A percentile compares a stretch with the other conserved stretches of the same genome.
Conservation (phyloP, 257 asterid genomes). For the Solanum chaucha region DNA sequence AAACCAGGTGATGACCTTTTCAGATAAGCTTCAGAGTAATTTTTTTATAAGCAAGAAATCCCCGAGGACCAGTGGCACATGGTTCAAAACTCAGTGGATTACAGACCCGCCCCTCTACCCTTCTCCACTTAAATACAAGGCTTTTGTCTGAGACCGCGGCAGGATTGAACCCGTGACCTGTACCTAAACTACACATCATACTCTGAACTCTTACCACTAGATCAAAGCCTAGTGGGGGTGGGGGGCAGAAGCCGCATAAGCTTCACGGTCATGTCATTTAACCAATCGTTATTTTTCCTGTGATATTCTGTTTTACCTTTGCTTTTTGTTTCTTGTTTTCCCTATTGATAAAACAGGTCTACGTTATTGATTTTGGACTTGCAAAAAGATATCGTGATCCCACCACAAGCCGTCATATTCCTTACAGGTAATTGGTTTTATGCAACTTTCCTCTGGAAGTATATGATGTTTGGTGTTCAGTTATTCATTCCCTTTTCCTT, state of each 20-base stretch:
- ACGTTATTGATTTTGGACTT: constrained; percentile 78
- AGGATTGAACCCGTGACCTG: not conserved
- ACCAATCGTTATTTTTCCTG: not conserved
- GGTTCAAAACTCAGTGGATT: not conserved
- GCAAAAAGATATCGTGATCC: constrained; percentile 83
- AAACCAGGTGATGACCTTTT: too few relatives aligned
- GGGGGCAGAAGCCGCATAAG: not conserved
- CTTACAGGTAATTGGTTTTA: constrained; percentile 45
- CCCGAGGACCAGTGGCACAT: not conserved
- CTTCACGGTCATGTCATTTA: not conserved
- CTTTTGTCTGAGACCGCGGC: not conserved
- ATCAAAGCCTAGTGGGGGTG: not conserved
- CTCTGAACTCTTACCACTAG: not conserved
- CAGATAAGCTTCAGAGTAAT: too few relatives aligned
- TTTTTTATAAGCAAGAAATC: not conserved
- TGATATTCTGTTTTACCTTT: not conserved
- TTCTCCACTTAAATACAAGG: not conserved
- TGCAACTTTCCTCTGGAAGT: not conserved
- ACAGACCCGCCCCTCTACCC: not conserved
- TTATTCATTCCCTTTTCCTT: not conserved
- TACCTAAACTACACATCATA: not conserved
- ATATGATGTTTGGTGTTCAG: not conserved
- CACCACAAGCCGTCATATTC: constrained; percentile 66
- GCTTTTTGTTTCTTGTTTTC: not conserved
- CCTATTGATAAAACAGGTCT: constrained; percentile 37